A percentile compares a stretch with the other conserved stretches of the same genome.
Evolutionary conservation across 768 basidiomycete species (phyloP).

Genomic region (Scleroderma bovista): DNA sequence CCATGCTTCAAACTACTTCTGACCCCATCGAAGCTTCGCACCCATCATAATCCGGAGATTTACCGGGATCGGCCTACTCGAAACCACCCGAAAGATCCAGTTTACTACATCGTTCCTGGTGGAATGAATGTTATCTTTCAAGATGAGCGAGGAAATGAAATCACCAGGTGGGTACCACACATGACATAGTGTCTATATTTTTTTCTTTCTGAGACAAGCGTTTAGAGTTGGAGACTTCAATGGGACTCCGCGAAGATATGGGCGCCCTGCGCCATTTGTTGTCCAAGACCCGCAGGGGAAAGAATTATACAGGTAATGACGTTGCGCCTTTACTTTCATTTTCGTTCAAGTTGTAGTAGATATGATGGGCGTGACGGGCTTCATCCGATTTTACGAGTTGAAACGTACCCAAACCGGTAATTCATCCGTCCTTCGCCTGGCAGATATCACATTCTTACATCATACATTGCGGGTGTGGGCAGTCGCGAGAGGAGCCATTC

Average conservation of each 20-base stretch:
- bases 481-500: slow-evolving; percentile 23
- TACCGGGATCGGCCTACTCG: slow-evolving; percentile 19
- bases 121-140: slow-evolving; percentile 64
- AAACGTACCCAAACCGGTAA: slow-evolving; percentile 20
- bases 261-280: slow-evolving; percentile 40
- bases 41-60: slow-evolving; percentile 19
- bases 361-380: slow-evolving; percentile 26
- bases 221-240: slow-evolving; percentile 50
- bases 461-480: slow-evolving; percentile 3
- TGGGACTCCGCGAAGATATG: slow-evolving; percentile 19
- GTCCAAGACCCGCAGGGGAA: slow-evolving; percentile 56
- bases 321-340: not conserved
- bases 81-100: slow-evolving; percentile 24
- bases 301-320: slow-evolving; percentile 50
- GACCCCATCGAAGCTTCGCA: slow-evolving; percentile 17
- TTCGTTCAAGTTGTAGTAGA: slow-evolving; percentile 7
- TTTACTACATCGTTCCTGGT: slow-evolving; percentile 60
- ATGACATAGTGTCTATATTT: not conserved
- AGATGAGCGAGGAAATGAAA: slow-evolving; percentile 59
- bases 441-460: slow-evolving; percentile 3
- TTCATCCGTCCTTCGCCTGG: slow-evolving; percentile 1
- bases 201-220: not conserved
- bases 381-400: slow-evolving; percentile 19
- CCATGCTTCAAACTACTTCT: not conserved
- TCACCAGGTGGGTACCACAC: slow-evolving; percentile 43